Evolutionary conservation across 108 stramenopile species (phyloP).

Genomic region (Skeletonema costatum): DNA sequence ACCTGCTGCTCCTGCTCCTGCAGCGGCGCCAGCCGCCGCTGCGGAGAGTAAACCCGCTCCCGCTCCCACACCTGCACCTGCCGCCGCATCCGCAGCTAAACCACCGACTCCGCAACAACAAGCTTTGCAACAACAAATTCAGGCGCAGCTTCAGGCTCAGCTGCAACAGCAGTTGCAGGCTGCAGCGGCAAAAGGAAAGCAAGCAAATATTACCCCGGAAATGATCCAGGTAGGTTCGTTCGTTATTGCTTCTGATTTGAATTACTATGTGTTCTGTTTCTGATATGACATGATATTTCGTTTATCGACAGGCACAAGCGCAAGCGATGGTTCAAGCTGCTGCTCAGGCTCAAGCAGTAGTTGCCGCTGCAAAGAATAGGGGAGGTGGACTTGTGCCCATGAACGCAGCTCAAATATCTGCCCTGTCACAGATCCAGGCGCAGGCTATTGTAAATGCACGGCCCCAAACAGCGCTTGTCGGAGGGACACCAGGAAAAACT

Average conservation of each 20-base stretch:
- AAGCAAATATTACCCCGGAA: constrained; percentile 86
- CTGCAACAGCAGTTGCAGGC: constrained; percentile 82
- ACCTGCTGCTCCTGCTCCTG: not conserved
- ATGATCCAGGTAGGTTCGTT: constrained; percentile 66
- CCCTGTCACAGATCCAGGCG: constrained; percentile 81
- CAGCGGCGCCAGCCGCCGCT: constrained; percentile 4
- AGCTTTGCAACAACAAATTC: constrained; percentile 83
- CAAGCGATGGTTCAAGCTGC: constrained; percentile 91
- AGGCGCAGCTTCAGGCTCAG: constrained; percentile 81
- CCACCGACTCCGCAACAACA: constrained; percentile 40
- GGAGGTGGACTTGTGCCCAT: constrained; percentile 73
- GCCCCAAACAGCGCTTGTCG: constrained; percentile 50
- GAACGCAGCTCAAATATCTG: constrained; percentile 67
- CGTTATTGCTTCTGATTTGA: not conserved
- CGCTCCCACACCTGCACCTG: constrained; percentile 28
- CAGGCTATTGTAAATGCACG: constrained; percentile 89
- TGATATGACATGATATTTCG: not conserved
- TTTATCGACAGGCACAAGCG: constrained; percentile 64
- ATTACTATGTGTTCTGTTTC: not conserved
- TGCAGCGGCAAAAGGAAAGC: constrained; percentile 84
- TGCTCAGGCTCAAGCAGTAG: constrained; percentile 89
- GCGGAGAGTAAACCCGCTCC: constrained; percentile 7
- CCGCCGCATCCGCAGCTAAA: constrained; percentile 32
- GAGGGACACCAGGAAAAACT: constrained; percentile 7
- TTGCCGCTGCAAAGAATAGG: constrained; percentile 81